Conservation (phyloP, 768 basidiomycete genomes). For the Hydnum rufescens region DNA sequence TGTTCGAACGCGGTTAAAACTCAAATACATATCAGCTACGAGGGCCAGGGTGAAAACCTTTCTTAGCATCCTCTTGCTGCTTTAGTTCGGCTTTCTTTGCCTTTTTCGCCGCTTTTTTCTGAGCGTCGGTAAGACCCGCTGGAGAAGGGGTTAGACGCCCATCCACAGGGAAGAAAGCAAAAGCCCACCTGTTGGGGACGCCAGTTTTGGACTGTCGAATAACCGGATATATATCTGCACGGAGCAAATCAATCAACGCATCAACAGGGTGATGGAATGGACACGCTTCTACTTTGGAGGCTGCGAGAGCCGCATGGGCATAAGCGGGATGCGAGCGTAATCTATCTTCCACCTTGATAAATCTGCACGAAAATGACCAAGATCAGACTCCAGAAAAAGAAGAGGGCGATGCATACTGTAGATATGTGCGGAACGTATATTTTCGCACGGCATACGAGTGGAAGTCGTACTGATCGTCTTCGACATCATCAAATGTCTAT, state of each 20-base stretch:
- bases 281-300: slow-evolving; percentile 33
- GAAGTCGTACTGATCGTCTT: slow-evolving; percentile 97
- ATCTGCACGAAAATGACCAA: slow-evolving; percentile 22
- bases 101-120: slow-evolving; percentile 72
- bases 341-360: slow-evolving; percentile 65
- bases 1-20: not conserved
- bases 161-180: slow-evolving; percentile 21
- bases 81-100: slow-evolving; percentile 39
- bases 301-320: slow-evolving; percentile 47
- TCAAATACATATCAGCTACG: not conserved
- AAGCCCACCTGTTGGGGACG: slow-evolving; percentile 12
- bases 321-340: slow-evolving; percentile 63
- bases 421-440: slow-evolving; percentile 68
- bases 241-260: slow-evolving; percentile 6
- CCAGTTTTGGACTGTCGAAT: slow-evolving; percentile 38
- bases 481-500: slow-evolving; percentile 65
- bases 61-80: slow-evolving; percentile 43
- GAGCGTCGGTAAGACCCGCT: slow-evolving; percentile 30
- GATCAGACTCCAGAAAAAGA: no score
- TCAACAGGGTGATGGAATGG: slow-evolving; percentile 8
- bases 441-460: slow-evolving; percentile 86
- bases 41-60: slow-evolving; percentile 26
- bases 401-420: slow-evolving; percentile 34
- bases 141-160: slow-evolving; percentile 9
- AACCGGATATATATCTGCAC: slow-evolving; percentile 52